phyloP scores from a whole-genome alignment of 1,139 yeast genomes.

The Pichiaceae sp. region DNA sequence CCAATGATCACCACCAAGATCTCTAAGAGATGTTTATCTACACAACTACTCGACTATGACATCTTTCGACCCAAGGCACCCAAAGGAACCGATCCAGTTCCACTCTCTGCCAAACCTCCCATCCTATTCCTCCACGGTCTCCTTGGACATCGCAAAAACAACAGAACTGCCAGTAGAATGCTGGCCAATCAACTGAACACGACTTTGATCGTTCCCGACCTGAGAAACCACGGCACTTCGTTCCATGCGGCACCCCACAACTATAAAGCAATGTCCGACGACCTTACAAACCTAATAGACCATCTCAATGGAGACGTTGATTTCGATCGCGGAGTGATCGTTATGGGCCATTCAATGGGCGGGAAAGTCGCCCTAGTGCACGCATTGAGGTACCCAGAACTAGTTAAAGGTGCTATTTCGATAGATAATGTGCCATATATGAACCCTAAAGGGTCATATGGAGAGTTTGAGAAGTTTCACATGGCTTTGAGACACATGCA shows the following conservation, averaged over 20 bases:
- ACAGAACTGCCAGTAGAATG: conserved; percentile 60
- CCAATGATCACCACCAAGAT: too few relatives aligned
- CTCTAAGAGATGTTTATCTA: too few relatives aligned
- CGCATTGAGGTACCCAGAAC: conserved; percentile 59
- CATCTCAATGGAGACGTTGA: conserved; percentile 24
- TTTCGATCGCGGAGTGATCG: conserved; percentile 22
- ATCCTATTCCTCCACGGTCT: conserved; percentile 79
- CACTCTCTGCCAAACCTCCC: conserved; percentile 30
- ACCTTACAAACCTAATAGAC: conserved; percentile 33
- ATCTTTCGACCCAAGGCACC: conserved; percentile 1
- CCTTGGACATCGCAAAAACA: conserved; percentile 74
- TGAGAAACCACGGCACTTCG: conserved; percentile 87
- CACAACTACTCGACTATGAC: conserved; percentile 2
- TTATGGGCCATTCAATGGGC: conserved; percentile 95
- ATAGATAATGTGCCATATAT: conserved; percentile 83
- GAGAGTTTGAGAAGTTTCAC: conserved; percentile 20
- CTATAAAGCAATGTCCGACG: conserved; percentile 72
- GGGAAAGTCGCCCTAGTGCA: conserved; percentile 89
- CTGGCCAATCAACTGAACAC: conserved; percentile 28
- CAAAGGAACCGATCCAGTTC: neutral
- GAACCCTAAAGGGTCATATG: conserved; percentile 15
- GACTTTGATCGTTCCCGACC: conserved; percentile 59
- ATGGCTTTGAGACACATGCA: conserved; percentile 13
- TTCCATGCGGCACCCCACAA: conserved; percentile 66
- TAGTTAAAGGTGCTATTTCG: conserved; percentile 56